These are phyloP conservation scores for Turritis glabra DNA, from an alignment of 345 rosid genomes.

Conservation along the genomic window DNA sequence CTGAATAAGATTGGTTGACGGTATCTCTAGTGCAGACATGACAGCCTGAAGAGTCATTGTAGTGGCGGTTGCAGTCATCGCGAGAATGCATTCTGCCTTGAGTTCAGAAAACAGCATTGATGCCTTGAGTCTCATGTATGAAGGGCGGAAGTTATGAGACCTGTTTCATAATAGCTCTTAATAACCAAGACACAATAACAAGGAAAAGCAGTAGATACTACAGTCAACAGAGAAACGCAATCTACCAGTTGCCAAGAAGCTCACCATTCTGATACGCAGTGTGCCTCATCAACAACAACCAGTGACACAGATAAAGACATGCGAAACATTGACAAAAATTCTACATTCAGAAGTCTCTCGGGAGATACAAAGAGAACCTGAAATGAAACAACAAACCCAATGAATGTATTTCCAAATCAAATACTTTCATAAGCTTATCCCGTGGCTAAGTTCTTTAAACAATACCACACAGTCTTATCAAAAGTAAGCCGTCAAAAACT, in stretches of 20 bases:
- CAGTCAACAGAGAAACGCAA: conserved; percentile 30
- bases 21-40: conserved; percentile 91
- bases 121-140: conserved; percentile 95
- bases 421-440: neutral
- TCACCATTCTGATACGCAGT: conserved; percentile 97
- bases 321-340: conserved; percentile 67
- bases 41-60: conserved; percentile 65
- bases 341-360: conserved; percentile 76
- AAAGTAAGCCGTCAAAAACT: neutral
- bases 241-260: conserved; percentile 29
- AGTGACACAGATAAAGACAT: conserved; percentile 56
- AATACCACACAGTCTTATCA: neutral
- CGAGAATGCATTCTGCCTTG: conserved; percentile 73
- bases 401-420: conserved; percentile 13
- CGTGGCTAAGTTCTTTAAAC: neutral
- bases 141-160: conserved; percentile 98
- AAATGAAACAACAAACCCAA: conserved; percentile 19
- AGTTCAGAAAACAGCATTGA: conserved; percentile 67
- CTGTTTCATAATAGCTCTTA: conserved; percentile 45
- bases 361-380: conserved; percentile 99
- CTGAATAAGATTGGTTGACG: conserved; percentile 72
- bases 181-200: conserved; percentile 14
- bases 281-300: conserved; percentile 97
- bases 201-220: conserved; percentile 18
- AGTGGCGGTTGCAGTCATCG: conserved; percentile 98